Base-by-base conservation (phyloP, 2,329 filamentous ascomycete species). In the Colletotrichum noveboracense region DNA sequence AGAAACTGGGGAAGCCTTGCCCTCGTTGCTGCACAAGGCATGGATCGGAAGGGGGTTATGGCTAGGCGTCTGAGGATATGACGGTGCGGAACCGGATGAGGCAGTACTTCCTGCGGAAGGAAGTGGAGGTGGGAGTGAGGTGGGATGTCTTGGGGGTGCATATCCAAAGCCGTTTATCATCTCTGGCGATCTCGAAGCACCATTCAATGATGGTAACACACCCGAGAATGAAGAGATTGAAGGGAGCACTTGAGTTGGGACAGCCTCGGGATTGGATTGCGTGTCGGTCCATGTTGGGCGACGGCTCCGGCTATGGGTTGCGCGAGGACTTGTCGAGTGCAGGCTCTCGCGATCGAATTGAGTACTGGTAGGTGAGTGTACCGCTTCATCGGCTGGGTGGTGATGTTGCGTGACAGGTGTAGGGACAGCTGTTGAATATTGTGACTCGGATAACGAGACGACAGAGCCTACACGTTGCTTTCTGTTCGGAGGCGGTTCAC, bases 11-110 rank as follows among this genome's bases (percentile, higher is more conserved):
- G 82, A 75, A 10, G 81, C 78, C 74, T 87, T 87, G 26, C 86
- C n/a, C n/a, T 85, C 4, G 86, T 86, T 24, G 91, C 81, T 1
- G 43, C 43, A 32, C 58, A 92, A 83, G 0, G 89, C 87, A 77
- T 91, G 89, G 28, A 91, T 91, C 2, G 90, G 89, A 13, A 91
- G 78, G 2, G 88, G 84, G 0, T 88, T 87, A 48, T 91, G 90
- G 62, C 87, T 86, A 1, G 87, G 85, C 6, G 87, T 87, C 56
- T 89, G 84, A 3, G 86, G 84, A n/a, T 81, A 81, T 4, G 75
- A 70, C 6, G 52, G 30, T 7, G 55, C 38, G 28, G 81, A 80
- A 26, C 83, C 84, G 2, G 87, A 87, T 16, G 82, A 85, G 4
- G 83, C 79, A 4, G 88, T 88, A 62, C 86, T 89, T 36, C 86